phyloP scores from a whole-genome alignment of 192 early-diverging fungal species.

The Coemansia sp. region DNA sequence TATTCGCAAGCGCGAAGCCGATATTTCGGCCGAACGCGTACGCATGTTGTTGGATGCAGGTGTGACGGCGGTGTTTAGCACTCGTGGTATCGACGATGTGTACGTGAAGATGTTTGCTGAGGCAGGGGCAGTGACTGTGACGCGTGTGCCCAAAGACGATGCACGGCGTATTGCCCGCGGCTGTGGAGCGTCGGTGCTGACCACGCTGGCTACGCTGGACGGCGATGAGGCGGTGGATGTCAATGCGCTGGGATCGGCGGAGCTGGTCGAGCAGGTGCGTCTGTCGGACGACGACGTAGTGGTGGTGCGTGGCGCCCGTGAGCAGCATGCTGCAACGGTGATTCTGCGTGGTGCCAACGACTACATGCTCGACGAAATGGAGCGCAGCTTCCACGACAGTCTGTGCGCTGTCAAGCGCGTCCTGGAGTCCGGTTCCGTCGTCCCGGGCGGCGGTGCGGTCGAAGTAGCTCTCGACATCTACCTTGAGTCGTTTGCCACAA shows the following conservation, averaged over 20 bases:
- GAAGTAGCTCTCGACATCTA: conserved; percentile 95
- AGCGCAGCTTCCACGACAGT: conserved; percentile 92
- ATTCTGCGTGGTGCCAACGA: conserved; percentile 99
- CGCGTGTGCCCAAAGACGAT: conserved; percentile 96
- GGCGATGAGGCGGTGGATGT: conserved; percentile 97
- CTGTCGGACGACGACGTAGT: conserved; percentile 99
- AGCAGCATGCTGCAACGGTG: conserved; percentile 84
- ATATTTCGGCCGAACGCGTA: conserved; percentile 94
- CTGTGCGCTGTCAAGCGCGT: conserved; percentile 96
- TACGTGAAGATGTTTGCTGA: conserved; percentile 99
- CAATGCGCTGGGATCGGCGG: conserved; percentile 84
- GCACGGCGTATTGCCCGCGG: conserved; percentile 96
- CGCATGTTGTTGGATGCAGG: conserved; percentile 93
- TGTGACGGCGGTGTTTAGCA: conserved; percentile 96
- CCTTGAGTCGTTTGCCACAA: conserved; percentile 98
- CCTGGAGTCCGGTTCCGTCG: conserved; percentile 90
- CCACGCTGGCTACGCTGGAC: conserved; percentile 94
- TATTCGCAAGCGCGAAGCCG: conserved; percentile 89
- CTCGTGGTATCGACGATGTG: conserved; percentile 98
- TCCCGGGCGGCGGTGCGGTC: conserved; percentile 96
- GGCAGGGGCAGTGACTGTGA: conserved; percentile 95
- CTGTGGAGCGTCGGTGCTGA: conserved; percentile 91
- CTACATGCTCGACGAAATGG: conserved; percentile 99
- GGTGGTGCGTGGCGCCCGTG: conserved; percentile 69
- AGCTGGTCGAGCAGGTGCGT: conserved; percentile 95